These are phyloP conservation scores for Phalaenopsis equestris DNA, from an alignment of 106 monocot genomes.

Conservation along the genomic window DNA sequence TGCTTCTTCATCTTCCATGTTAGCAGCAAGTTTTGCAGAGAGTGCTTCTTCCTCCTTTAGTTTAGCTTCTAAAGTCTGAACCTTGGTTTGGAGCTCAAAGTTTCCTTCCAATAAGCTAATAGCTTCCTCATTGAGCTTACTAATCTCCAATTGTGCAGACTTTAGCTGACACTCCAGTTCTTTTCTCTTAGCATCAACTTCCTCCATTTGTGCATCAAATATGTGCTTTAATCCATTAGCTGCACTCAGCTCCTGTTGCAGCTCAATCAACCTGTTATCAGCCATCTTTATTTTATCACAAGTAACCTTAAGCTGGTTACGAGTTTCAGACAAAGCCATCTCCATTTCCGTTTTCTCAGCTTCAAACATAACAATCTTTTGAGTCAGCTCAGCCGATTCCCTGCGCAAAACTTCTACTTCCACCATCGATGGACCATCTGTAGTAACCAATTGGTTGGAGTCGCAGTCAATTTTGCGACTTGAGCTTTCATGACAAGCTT, in stretches of 20 bases:
- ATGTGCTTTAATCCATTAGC: slow-evolving; percentile 17
- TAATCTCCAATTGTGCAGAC: slow-evolving; percentile 18
- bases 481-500: slow-evolving; percentile 6
- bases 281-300: slow-evolving; percentile 6
- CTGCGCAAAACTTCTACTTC: slow-evolving; percentile 7
- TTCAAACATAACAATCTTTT: slow-evolving; percentile 17
- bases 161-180: slow-evolving; percentile 34
- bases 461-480: neutral
- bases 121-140: slow-evolving; percentile 24
- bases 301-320: slow-evolving; percentile 17
- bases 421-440: neutral
- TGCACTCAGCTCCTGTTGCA: slow-evolving; percentile 18
- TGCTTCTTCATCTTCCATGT: neutral
- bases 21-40: neutral
- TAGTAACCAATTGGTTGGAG: neutral
- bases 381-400: slow-evolving; percentile 11
- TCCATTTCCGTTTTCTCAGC: slow-evolving; percentile 25
- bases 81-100: neutral
- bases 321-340: slow-evolving; percentile 16
- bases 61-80: neutral
- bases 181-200: slow-evolving; percentile 15
- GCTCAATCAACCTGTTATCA: slow-evolving; percentile 18
- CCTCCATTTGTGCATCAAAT: slow-evolving; percentile 1
- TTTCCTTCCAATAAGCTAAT: slow-evolving; percentile 18
- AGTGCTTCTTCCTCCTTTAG: neutral